Evolutionary conservation across 2,329 filamentous ascomycete genomes (phyloP), one percentile per base, ranked within the genome.

Genomic region (Diaporthe citrichinensis): DNA sequence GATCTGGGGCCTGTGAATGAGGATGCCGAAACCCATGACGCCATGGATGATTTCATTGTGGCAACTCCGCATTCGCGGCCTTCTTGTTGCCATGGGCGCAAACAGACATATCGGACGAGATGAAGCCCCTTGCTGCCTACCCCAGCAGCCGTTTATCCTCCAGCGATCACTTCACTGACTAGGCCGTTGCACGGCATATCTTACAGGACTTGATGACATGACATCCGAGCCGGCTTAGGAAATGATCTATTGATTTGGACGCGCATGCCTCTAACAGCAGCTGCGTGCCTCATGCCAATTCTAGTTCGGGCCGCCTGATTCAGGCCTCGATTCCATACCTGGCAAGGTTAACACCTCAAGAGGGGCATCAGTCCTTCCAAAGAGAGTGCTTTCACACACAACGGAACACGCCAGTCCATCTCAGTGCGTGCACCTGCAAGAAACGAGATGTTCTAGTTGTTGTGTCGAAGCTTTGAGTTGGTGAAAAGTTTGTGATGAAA

Each of bases 191-290:
- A 28, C 61, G 71, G 61, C 65, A 59, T 71, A 36, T 68, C 20
- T 58, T 73, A 75, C 55, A 77, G 76, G 76, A 77, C 76, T 75
- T 77, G 76, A 77, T 59, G 28, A 59, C 8, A 14, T 15, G 9
- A 12, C n/a, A 12, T 25, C 14, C 25, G 44, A 58, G 39, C 51
- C 36, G 49, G 72, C 58, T 74, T 67, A 58, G 39, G 49, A 58
- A 69, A 55, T 28, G 49, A 55, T 49, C 49, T 15, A 34, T 67
- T 41, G 3, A 55, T 15, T 55, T 69, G 49, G 51, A 55, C 34
- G 25, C 31, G 8, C 34, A 55, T 15, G 49, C 34, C 25, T 28
- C 36, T n/a, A 55, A 8, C 49, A 69, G 49, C 49, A 41, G 36
- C 25, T 55, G 34, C 34, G 65, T 34, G 49, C 34, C 49, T 15